Percentiles rank a stretch among this genome's conserved stretches.
Conservation (phyloP, 768 basidiomycete genomes). For the Leccinum uliginosum region DNA sequence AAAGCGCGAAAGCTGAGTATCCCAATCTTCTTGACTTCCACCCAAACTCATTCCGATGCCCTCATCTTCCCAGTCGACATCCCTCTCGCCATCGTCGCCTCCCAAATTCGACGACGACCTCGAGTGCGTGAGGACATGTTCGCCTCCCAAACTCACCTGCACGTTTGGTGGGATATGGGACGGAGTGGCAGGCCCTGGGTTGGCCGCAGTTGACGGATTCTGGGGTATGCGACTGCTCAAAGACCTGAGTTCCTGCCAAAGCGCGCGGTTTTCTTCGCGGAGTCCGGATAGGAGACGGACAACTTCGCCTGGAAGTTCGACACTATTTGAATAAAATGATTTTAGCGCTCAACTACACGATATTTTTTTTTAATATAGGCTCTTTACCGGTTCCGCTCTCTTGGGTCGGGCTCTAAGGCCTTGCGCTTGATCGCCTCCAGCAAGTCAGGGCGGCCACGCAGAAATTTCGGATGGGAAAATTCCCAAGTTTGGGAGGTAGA, state of each 20-base stretch:
- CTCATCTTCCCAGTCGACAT: slow-evolving; percentile 28
- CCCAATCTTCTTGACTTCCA: slow-evolving; percentile 25
- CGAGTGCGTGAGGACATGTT: slow-evolving; percentile 21
- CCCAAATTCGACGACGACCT: slow-evolving; percentile 27
- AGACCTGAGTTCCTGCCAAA: slow-evolving; percentile 39
- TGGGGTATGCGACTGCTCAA: slow-evolving; percentile 23
- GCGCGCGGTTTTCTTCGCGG: slow-evolving; percentile 65
- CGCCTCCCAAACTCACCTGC: slow-evolving; percentile 11
- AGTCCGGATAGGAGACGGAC: slow-evolving; percentile 49
- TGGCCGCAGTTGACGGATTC: background rate
- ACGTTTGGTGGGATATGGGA: slow-evolving; percentile 3
- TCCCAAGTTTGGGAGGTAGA: slow-evolving; percentile 84
- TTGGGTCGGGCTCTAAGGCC: slow-evolving; percentile 76
- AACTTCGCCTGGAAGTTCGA: slow-evolving; percentile 81
- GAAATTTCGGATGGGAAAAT: slow-evolving; percentile 83
- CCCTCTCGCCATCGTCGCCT: slow-evolving; percentile 24
- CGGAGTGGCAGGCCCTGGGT: slow-evolving; percentile 1
- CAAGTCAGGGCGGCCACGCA: slow-evolving; percentile 74
- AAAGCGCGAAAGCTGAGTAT: slow-evolving; percentile 15
- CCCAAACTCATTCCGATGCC: slow-evolving; percentile 13
- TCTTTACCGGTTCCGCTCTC: slow-evolving; percentile 29
- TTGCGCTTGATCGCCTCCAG: slow-evolving; percentile 86
- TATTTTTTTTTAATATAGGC: too few relatives aligned
- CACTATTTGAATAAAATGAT: slow-evolving; percentile 43
- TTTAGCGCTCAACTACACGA: slow-evolving; percentile 6